Evolutionary conservation across 169 alveolate genomes (phyloP).

Genomic region (Plasmodium adleri): DNA sequence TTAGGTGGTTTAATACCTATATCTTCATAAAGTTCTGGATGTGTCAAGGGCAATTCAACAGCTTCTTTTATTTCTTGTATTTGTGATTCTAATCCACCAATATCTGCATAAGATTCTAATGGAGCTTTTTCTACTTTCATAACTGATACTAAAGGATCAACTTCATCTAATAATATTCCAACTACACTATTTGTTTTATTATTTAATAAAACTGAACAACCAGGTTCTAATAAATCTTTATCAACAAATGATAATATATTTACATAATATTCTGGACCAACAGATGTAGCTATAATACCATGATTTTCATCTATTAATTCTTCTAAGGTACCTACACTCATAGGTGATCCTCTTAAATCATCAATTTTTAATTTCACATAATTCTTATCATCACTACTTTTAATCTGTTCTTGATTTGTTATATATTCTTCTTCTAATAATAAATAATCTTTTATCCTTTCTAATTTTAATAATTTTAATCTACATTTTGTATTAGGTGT

Average conservation of each 20-base stretch:
- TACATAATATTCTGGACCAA: conserved; percentile 99
- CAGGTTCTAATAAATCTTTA: conserved; percentile 98
- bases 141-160: conserved; percentile 97
- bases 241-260: conserved; percentile 98
- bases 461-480: conserved; percentile 92
- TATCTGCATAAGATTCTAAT: conserved; percentile 98
- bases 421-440: conserved; percentile 96
- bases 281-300: conserved; percentile 98
- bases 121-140: conserved; percentile 99
- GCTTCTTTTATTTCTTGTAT: conserved; percentile 95
- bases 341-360: conserved; percentile 97
- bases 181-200: conserved; percentile 96
- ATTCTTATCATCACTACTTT: conserved; percentile 83
- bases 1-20: conserved; percentile 98
- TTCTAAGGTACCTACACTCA: conserved; percentile 98
- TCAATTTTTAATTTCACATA: conserved; percentile 91
- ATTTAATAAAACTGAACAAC: conserved; percentile 97
- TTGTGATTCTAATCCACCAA: conserved; percentile 99
- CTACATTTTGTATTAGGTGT: conserved; percentile 96
- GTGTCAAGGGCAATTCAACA: conserved; percentile 98
- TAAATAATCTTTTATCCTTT: conserved; percentile 95
- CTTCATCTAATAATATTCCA: conserved; percentile 98
- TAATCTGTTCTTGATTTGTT: conserved; percentile 90
- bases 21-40: conserved; percentile 99
- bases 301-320: conserved; percentile 98